Percentiles rank a stretch among this genome's conserved stretches.
These are phyloP conservation scores for Botryotinia globosa DNA, from an alignment of 2,329 filamentous ascomycete species.

Conservation along the genomic window DNA sequence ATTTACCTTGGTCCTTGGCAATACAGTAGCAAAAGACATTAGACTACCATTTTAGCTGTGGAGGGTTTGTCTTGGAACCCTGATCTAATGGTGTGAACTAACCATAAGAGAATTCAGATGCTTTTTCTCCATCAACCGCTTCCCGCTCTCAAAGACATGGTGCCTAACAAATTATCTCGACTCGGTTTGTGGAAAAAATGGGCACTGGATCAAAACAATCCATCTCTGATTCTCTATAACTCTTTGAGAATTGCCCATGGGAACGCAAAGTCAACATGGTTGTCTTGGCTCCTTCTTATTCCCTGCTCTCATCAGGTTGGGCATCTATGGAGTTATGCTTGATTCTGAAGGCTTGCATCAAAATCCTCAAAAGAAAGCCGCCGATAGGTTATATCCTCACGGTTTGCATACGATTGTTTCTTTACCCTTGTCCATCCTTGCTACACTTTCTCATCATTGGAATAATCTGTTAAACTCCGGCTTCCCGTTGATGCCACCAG, in stretches of 20 bases:
- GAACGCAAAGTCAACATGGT: constrained; percentile 15
- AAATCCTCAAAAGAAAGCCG: constrained; percentile 16
- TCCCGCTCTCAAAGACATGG: constrained; percentile 2
- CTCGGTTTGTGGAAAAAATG: neutral
- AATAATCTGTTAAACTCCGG: constrained; percentile 18
- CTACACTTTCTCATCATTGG: constrained; percentile 18
- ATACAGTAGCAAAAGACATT: neutral
- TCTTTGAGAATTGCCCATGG: neutral
- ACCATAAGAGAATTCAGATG: constrained; percentile 11
- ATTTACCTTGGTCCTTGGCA: neutral
- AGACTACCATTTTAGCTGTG: neutral
- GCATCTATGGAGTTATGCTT: constrained; percentile 27
- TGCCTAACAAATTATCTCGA: neutral
- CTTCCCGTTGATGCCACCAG: constrained; percentile 27
- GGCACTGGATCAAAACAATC: constrained; percentile 6
- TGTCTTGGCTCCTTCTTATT: constrained; percentile 13
- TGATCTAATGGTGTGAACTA: constrained; percentile 1
- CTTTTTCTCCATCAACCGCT: constrained; percentile 15
- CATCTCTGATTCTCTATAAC: neutral
- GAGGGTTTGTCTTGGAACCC: constrained; percentile 4
- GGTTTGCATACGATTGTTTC: constrained; percentile 31
- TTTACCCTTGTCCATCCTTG: constrained; percentile 28
- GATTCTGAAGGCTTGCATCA: constrained; percentile 20
- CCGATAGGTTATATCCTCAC: constrained; percentile 31
- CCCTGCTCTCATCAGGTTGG: constrained; percentile 26